phyloP scores from a whole-genome alignment of 75 land plant species.

The Adiantum capillusveneris region DNA sequence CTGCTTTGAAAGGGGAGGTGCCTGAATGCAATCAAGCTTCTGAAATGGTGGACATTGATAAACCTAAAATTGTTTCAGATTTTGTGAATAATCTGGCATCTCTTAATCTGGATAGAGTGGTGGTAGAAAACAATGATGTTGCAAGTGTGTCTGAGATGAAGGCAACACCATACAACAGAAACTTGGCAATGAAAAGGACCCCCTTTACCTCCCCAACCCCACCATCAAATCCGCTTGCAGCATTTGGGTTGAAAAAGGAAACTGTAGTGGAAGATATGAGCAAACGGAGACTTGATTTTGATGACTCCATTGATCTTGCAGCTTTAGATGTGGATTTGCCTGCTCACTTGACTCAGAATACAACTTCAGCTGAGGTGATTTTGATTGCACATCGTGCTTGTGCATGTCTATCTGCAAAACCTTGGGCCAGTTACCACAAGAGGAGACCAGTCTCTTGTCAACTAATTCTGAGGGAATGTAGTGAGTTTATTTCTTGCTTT shows the following conservation, averaged over 20 bases:
- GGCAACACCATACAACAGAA: neutral
- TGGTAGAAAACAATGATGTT: neutral
- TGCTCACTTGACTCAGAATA: no score
- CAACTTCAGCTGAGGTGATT: neutral
- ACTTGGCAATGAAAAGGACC: neutral
- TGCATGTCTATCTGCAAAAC: no score
- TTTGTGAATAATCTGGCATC: neutral
- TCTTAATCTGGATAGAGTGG: neutral
- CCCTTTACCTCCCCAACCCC: constrained; percentile 1
- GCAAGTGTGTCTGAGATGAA: neutral
- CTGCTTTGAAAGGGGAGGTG: no score
- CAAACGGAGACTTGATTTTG: constrained; percentile 1
- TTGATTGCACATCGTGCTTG: neutral
- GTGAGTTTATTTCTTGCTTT: no score
- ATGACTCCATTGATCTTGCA: neutral
- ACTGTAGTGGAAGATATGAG: neutral
- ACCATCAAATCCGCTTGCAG: constrained; percentile 3
- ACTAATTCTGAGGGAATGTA: no score
- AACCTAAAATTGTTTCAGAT: neutral
- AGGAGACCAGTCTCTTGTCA: no score
- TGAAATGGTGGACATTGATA: no score
- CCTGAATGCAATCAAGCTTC: no score
- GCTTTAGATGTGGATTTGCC: neutral
- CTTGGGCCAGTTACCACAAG: no score
- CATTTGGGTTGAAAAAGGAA: neutral